Conservation (phyloP, 2,329 filamentous ascomycete species). For the Stagonosporopsis tanaceti region DNA sequence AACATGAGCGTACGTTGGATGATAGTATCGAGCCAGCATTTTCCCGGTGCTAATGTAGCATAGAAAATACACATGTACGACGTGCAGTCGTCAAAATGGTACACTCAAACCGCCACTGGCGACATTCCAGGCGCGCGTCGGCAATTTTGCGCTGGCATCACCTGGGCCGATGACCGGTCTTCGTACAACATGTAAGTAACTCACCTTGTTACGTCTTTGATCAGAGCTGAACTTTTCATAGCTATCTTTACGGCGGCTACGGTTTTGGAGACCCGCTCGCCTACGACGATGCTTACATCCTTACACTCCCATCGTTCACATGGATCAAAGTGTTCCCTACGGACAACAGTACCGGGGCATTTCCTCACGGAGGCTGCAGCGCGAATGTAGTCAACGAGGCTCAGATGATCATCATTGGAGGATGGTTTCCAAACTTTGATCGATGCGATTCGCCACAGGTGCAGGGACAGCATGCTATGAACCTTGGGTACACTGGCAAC, state of each 20-base stretch:
- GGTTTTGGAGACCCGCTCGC: conserved; percentile 60
- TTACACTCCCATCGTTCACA: conserved; percentile 68
- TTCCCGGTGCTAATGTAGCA: not conserved
- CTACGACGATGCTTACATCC: conserved; percentile 69
- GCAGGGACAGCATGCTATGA: conserved; percentile 65
- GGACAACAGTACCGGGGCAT: conserved; percentile 46
- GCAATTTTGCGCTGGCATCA: conserved; percentile 68
- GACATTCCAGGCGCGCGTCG: conserved; percentile 61
- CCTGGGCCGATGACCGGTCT: conserved; percentile 66
- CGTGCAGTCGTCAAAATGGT: conserved; percentile 67
- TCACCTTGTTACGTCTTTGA: not conserved
- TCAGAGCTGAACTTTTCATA: conserved; percentile 35
- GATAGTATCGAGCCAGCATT: not conserved
- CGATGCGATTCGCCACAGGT: conserved; percentile 62
- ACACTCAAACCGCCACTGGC: conserved; percentile 65
- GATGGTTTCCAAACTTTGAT: conserved; percentile 58
- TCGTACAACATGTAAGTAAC: conserved; percentile 68
- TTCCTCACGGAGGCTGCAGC: conserved; percentile 62
- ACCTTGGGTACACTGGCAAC: conserved; percentile 61
- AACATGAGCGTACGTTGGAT: conserved; percentile 45
- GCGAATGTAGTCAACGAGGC: conserved; percentile 65
- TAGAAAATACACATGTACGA: conserved; percentile 67
- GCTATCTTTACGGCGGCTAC: conserved; percentile 69
- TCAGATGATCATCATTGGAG: conserved; percentile 71
- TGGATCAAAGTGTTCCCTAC: conserved; percentile 66